These are phyloP conservation scores for Globisporangium perplexum DNA, from an alignment of 352 stramenopile species.

Conservation along the genomic window DNA sequence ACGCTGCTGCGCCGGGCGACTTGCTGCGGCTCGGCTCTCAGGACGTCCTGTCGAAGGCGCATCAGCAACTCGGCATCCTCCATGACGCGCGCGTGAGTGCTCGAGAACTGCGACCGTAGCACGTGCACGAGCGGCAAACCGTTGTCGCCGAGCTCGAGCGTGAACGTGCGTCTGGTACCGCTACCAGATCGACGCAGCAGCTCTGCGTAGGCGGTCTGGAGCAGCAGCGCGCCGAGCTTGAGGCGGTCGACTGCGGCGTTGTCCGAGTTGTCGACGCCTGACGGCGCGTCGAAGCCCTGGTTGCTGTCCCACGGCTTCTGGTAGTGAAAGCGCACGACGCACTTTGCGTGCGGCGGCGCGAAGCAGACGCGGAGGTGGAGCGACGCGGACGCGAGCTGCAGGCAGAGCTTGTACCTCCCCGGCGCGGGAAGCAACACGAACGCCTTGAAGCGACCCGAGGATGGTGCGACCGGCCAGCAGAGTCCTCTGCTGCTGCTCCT, in stretches of 20 bases:
- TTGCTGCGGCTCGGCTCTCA: slow-evolving; percentile 13
- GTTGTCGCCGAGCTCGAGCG: slow-evolving; percentile 43
- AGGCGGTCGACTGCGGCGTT: slow-evolving; percentile 41
- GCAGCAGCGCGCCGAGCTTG: slow-evolving; percentile 43
- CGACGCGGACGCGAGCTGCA: slow-evolving; percentile 12
- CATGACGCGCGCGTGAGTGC: slow-evolving; percentile 27
- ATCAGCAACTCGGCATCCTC: slow-evolving; percentile 48
- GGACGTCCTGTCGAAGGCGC: slow-evolving; percentile 43
- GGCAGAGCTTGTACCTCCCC: slow-evolving; percentile 25
- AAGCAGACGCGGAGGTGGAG: slow-evolving; percentile 36
- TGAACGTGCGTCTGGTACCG: slow-evolving; percentile 35
- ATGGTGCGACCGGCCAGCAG: slow-evolving; percentile 40
- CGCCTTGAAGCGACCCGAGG: slow-evolving; percentile 49
- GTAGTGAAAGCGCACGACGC: slow-evolving; percentile 63
- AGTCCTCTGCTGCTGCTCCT: slow-evolving; percentile 2
- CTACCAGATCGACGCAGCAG: slow-evolving; percentile 38
- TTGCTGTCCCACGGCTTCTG: slow-evolving; percentile 42
- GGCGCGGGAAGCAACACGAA: slow-evolving; percentile 48
- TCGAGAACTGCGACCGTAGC: slow-evolving; percentile 44
- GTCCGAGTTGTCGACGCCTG: slow-evolving; percentile 47
- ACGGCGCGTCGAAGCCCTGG: slow-evolving; percentile 53
- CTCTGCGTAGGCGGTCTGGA: slow-evolving; percentile 57
- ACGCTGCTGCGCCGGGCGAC: not conserved
- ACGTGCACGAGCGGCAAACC: slow-evolving; percentile 44
- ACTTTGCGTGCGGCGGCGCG: slow-evolving; percentile 16